Conservation (phyloP, 805 yeast species). For the Wickerhamomyces strasburgensis region DNA sequence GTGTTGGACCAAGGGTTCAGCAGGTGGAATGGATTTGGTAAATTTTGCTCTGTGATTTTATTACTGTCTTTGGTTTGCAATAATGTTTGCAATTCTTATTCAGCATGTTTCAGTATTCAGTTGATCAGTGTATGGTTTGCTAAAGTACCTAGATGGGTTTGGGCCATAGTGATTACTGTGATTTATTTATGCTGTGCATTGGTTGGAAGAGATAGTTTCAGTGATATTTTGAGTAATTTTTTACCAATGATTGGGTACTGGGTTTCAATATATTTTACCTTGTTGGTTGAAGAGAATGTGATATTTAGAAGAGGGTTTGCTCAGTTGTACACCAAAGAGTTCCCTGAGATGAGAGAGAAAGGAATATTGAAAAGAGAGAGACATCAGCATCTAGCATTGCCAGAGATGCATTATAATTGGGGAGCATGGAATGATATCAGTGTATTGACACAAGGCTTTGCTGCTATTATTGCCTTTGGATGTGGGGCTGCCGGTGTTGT, state of each 20-base stretch:
- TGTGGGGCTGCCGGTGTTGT: conserved; percentile 79
- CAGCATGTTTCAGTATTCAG: conserved; percentile 77
- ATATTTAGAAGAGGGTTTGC: conserved; percentile 55
- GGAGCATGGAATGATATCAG: conserved; percentile 62
- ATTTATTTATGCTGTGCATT: conserved; percentile 66
- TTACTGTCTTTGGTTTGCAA: conserved; percentile 76
- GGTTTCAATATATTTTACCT: conserved; percentile 72
- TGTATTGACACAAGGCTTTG: conserved; percentile 63
- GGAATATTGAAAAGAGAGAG: too few species aligned
- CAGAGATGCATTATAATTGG: conserved; percentile 58
- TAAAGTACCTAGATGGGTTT: conserved; percentile 72
- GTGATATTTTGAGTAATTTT: conserved; percentile 71
- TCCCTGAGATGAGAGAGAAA: too few species aligned
- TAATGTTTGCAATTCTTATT: conserved; percentile 75
- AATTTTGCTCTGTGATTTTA: conserved; percentile 63
- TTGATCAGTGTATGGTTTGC: conserved; percentile 51
- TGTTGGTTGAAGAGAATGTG: conserved; percentile 66
- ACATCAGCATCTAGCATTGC: not conserved
- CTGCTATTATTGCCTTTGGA: conserved; percentile 61
- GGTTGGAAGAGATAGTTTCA: conserved; percentile 69
- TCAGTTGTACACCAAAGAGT: conserved; percentile 39
- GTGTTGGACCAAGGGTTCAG: conserved; percentile 56
- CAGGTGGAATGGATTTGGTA: conserved; percentile 74
- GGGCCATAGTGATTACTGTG: conserved; percentile 60
- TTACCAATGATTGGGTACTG: conserved; percentile 91